Conservation (phyloP, 805 yeast genomes). For the Hanseniaspora taiwanica region DNA sequence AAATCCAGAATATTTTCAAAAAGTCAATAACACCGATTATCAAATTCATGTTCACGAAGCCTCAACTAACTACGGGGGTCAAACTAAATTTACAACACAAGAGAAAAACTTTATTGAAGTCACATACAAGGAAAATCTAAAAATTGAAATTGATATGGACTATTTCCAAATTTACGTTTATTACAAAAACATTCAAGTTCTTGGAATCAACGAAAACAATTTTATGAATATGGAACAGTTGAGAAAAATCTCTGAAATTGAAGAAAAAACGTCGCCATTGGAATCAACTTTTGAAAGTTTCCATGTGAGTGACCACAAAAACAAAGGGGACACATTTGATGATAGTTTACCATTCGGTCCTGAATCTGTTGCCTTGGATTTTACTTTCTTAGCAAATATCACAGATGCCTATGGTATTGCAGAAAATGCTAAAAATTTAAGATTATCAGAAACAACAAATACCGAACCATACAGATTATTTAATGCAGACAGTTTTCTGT, state of each 20-base stretch:
- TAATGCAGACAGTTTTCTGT: constrained; percentile 93
- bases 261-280: constrained; percentile 33
- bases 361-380: constrained; percentile 75
- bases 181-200: constrained; percentile 31
- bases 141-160: constrained; percentile 29
- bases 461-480: constrained; percentile 71
- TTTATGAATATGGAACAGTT: constrained; percentile 77
- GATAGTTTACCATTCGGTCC: constrained; percentile 90
- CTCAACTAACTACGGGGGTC: no score
- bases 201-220: constrained; percentile 54
- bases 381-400: constrained; percentile 41
- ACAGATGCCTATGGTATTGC: constrained; percentile 83
- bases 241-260: constrained; percentile 35
- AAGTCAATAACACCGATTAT: constrained; percentile 8
- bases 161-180: constrained; percentile 40
- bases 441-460: constrained; percentile 51
- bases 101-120: constrained; percentile 17
- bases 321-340: constrained; percentile 52
- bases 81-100: background rate
- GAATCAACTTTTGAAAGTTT: constrained; percentile 43
- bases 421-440: constrained; percentile 79
- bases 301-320: constrained; percentile 22
- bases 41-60: constrained; percentile 9
- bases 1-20: constrained; percentile 10
- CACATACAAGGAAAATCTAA: constrained; percentile 28